Evolutionary conservation across 169 alveolate species (phyloP).

Genomic region (Babesia gibsoni): DNA sequence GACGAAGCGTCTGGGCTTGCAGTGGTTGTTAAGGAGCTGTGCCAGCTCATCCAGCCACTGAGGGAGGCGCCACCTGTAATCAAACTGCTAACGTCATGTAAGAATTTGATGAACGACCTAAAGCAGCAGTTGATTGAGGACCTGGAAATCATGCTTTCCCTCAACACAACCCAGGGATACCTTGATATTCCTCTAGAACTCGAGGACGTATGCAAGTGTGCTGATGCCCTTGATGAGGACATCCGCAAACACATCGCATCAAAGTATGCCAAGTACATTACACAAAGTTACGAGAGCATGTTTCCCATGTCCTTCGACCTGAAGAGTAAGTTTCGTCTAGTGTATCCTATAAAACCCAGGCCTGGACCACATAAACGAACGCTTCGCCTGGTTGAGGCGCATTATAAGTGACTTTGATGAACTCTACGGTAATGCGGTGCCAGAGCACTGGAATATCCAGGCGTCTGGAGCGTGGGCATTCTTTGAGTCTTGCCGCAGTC

Average conservation of each 20-base stretch:
- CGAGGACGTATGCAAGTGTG: slow-evolving; percentile 49
- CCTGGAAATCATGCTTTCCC: slow-evolving; percentile 28
- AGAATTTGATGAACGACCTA: slow-evolving; percentile 24
- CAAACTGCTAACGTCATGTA: slow-evolving; percentile 36
- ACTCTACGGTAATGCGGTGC: slow-evolving; percentile 16
- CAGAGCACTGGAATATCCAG: slow-evolving; percentile 47
- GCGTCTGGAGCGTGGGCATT: slow-evolving; percentile 40
- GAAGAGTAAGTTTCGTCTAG: slow-evolving; percentile 17
- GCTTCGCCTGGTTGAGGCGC: slow-evolving; percentile 62
- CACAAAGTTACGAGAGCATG: slow-evolving; percentile 32
- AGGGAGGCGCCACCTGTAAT: slow-evolving; percentile 56
- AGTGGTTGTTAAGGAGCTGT: slow-evolving; percentile 42
- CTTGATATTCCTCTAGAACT: slow-evolving; percentile 15
- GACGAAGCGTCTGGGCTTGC: slow-evolving; percentile 42
- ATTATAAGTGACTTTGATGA: slow-evolving; percentile 47
- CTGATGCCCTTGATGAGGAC: slow-evolving; percentile 39
- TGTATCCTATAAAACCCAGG: neutral
- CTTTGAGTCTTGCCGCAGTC: slow-evolving; percentile 21
- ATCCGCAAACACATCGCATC: slow-evolving; percentile 43
- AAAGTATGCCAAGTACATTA: slow-evolving; percentile 20
- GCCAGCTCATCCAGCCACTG: slow-evolving; percentile 21
- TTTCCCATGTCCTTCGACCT: slow-evolving; percentile 40
- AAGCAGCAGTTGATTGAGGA: slow-evolving; percentile 57
- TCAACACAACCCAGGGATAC: slow-evolving; percentile 19
- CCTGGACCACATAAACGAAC: slow-evolving; percentile 35